Evolutionary conservation across 31 red algal genomes (phyloP).

Genomic region (Endocladia muricata): DNA sequence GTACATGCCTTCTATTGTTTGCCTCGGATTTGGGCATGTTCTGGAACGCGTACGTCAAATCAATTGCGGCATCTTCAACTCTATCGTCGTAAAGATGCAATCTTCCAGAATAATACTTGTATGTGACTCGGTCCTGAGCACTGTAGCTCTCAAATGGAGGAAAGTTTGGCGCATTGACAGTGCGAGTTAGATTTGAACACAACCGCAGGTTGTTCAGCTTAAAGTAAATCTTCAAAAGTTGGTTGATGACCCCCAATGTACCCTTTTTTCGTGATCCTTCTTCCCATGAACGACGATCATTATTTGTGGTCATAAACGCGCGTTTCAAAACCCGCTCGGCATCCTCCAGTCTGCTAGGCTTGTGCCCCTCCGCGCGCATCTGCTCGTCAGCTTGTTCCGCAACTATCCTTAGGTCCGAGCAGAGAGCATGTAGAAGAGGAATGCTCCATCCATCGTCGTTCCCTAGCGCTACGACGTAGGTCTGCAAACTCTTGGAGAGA

Average conservation of each 20-base stretch:
- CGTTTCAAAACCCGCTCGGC: constrained; percentile 69
- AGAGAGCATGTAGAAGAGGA: constrained; percentile 49
- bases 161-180: constrained; percentile 65
- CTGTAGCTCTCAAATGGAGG: constrained; percentile 79
- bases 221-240: constrained; percentile 90
- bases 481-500: constrained; percentile 25
- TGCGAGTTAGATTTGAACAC: constrained; percentile 79
- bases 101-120: constrained; percentile 82
- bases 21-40: constrained; percentile 42
- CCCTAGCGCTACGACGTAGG: constrained; percentile 9
- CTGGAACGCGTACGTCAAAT: constrained; percentile 67
- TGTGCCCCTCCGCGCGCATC: constrained; percentile 14
- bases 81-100: constrained; percentile 87
- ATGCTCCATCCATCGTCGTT: constrained; percentile 60
- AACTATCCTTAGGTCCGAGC: constrained; percentile 65
- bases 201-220: constrained; percentile 86
- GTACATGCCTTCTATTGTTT: constrained; percentile 59
- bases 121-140: constrained; percentile 78
- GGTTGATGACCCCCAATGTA: constrained; percentile 79
- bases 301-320: constrained; percentile 60
- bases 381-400: constrained; percentile 69
- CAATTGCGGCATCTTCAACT: constrained; percentile 42
- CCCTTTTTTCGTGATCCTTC: constrained; percentile 66
- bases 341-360: constrained; percentile 53
- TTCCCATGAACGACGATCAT: constrained; percentile 56